Evolutionary conservation across 2,329 filamentous ascomycete species (phyloP).

Genomic region (Trichoderma sp.): DNA sequence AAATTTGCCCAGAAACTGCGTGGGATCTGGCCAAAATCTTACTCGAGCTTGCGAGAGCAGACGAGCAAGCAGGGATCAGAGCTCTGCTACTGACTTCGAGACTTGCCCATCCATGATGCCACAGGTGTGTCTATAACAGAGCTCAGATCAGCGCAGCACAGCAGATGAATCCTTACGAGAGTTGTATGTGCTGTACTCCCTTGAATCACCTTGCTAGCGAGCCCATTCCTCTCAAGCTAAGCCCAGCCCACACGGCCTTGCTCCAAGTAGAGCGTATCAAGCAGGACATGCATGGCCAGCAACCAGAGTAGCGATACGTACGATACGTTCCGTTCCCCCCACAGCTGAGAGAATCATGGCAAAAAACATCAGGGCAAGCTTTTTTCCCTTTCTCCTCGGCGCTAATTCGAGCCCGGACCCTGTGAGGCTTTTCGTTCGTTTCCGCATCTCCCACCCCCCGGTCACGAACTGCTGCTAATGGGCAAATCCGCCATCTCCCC

Average conservation of each 20-base stretch:
- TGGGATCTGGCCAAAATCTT: neutral
- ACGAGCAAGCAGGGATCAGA: neutral
- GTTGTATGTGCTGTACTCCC: neutral
- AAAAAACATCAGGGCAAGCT: neutral
- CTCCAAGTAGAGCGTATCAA: neutral
- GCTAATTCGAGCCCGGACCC: neutral
- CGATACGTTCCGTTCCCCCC: neutral
- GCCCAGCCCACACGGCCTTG: neutral
- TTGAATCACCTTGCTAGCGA: neutral
- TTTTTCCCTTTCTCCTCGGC: neutral
- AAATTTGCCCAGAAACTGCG: neutral
- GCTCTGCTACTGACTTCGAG: neutral
- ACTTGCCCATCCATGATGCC: neutral
- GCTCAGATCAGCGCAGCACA: neutral
- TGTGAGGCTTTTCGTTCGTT: neutral
- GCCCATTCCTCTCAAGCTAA: neutral
- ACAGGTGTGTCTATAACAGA: slow-evolving; percentile 4
- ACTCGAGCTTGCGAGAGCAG: neutral
- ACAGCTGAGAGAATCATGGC: neutral
- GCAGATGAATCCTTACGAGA: neutral
- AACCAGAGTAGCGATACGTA: neutral
- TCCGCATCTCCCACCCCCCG: slow-evolving; percentile 1
- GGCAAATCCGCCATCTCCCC: slow-evolving; percentile 14
- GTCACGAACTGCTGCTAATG: slow-evolving; percentile 2
- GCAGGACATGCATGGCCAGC: neutral